Evolutionary conservation across 2,329 filamentous ascomycete genomes (phyloP), one percentile per base, ranked within the genome.

Genomic region (Fusarium papillatum): DNA sequence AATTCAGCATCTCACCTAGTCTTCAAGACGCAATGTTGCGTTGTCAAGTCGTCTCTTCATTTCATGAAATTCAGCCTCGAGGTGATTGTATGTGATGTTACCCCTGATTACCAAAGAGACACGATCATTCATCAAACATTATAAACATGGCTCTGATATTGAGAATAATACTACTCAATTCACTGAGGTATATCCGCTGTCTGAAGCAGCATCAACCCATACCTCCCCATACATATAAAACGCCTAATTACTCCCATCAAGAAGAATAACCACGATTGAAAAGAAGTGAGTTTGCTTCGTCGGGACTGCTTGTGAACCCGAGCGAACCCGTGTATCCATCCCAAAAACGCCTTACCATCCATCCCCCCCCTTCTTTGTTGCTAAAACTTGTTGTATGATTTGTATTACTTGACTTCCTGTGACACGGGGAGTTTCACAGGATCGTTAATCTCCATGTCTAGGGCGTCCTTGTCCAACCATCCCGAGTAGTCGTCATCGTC

Each of bases 401-500:
- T 5, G 48, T 53, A 57, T 57, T 57, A 80, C 38, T 77, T 79
- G 43, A 80, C 77, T 66, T 79, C 69, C 64, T 80, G 77, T 22
- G 72, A 34, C 9, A 70, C 66, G 19, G 70, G 41, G 22, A 62
- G 64, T 14, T 64, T 68, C 19, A 73, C 48, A 41, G 77, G 70
- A 29, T 78, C 77, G 24, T 71, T 74, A 16, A 72, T 73, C 46
- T 78, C 79, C 60, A 78, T 70, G n/a, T 80, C 80, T 46, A 79
- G 69, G 19, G 78, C 61, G 50, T 81, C 81, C 26, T 84, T 79
- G 63, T 83, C 82, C 74, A 84, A 79, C 83, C 83, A 84, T 17
- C 81, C 82, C 19, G 83, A 83, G 64, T 81, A 85, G 60, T 83
- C 82, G 17, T 84, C 82, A 2, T 84, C 81, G 2, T 83, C 82